Percentiles rank a stretch among this genome's conserved stretches.
Evolutionary conservation across 352 stramenopile genomes (phyloP).

Genomic region (Pythium utonaiense): DNA sequence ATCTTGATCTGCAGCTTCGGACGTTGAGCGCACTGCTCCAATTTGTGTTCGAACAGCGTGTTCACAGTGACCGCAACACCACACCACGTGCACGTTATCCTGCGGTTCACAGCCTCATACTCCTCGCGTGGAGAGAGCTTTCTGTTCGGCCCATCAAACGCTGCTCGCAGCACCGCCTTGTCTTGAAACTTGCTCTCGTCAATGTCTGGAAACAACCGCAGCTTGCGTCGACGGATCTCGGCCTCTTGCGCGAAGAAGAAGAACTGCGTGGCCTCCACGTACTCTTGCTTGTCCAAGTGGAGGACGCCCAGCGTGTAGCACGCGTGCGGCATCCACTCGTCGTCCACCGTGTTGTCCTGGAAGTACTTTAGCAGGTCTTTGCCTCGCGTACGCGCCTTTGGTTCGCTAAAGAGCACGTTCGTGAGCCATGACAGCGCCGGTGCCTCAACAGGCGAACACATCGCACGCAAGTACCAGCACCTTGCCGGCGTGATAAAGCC

Average conservation of each 20-base stretch:
- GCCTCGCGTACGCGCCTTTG: not conserved
- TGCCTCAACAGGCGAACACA: not conserved
- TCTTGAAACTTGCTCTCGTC: not conserved
- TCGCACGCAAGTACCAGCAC: not conserved
- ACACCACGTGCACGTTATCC: not conserved
- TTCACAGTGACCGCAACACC: not conserved
- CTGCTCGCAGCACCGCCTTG: conserved; percentile 1
- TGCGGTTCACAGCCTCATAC: not conserved
- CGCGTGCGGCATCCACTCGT: conserved; percentile 9
- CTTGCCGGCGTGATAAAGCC: not conserved
- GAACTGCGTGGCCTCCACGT: not conserved
- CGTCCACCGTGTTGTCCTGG: not conserved
- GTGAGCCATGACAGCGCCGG: not conserved
- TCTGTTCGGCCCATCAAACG: not conserved
- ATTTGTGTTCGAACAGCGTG: not conserved
- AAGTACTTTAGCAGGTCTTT: not conserved
- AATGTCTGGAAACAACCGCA: not conserved
- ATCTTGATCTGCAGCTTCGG: not conserved
- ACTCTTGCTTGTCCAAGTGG: not conserved
- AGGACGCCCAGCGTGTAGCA: conserved; percentile 2
- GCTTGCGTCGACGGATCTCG: not conserved
- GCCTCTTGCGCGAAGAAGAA: conserved; percentile 2
- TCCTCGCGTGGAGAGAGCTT: not conserved
- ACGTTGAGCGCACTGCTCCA: not conserved
- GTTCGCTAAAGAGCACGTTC: not conserved